A percentile compares a stretch with the other conserved stretches of the same genome.
phyloP scores from a whole-genome alignment of 768 basidiomycete species.

The Xerocomellus chrysenteron region DNA sequence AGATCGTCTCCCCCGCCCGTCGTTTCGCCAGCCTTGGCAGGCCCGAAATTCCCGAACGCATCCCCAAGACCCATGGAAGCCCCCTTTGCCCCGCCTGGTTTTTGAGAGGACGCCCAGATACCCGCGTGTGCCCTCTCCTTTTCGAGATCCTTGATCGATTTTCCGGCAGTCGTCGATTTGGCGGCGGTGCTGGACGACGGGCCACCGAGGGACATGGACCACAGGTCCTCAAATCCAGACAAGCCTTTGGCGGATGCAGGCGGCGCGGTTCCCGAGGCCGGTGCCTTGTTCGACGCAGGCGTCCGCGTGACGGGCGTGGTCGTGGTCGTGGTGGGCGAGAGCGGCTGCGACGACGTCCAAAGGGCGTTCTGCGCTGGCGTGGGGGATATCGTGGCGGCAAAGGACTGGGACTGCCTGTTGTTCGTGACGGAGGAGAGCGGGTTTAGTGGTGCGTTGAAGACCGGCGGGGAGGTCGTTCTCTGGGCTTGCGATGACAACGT shows the following conservation, averaged over 20 bases:
- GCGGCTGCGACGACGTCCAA: constrained; percentile 28
- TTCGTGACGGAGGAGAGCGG: constrained; percentile 31
- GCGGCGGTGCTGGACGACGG: constrained; percentile 26
- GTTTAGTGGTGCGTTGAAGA: constrained; percentile 18
- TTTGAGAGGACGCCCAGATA: constrained; percentile 61
- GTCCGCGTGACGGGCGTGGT: constrained; percentile 14
- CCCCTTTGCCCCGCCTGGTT: constrained; percentile 11
- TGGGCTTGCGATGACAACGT: constrained; percentile 11
- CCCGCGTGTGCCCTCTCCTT: constrained; percentile 80
- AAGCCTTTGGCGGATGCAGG: constrained; percentile 37
- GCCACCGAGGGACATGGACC: constrained; percentile 74
- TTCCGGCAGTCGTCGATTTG: constrained; percentile 45
- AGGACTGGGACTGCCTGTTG: constrained; percentile 21
- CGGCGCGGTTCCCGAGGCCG: constrained; percentile 15
- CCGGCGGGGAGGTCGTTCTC: constrained; percentile 24
- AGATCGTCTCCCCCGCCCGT: constrained; percentile 42
- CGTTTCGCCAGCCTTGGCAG: constrained; percentile 16
- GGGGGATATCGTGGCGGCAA: constrained; percentile 17
- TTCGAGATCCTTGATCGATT: constrained; percentile 88
- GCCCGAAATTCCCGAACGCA: constrained; percentile 37
- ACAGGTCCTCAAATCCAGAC: constrained; percentile 84
- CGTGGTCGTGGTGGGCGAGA: constrained; percentile 18
- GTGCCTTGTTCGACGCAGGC: constrained; percentile 14
- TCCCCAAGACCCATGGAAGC: constrained; percentile 12
- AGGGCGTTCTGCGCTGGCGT: constrained; percentile 20